Base-by-base conservation (phyloP, 257 asterid species). In the Thymus mandschuricus region DNA sequence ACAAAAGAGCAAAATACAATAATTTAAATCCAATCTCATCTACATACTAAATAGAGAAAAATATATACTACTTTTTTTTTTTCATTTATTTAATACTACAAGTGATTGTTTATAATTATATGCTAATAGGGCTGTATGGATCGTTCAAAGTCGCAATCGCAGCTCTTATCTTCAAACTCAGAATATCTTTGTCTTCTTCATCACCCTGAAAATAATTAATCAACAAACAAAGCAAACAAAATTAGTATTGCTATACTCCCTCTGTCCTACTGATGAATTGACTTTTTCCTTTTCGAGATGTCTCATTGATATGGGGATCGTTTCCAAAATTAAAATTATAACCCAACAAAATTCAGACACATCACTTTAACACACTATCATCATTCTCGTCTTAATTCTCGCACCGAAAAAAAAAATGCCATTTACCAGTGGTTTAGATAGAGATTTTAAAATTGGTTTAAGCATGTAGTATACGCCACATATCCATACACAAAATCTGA, bases 81-180 rank as follows among this genome's bases (percentile, higher is more conserved):
- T 21, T 21, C 21, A 21, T 21, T 21, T 21, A 21, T 21, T 21
- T 21, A 21, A 21, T 21, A 21, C 21, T 21, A 21, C 21, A 21
- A 21, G 21, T 21, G 21, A 21, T 21, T 21, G 21, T 0, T 9
- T 43, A 3, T 6, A 5, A 10, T 65, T 68, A 85, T 31, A 50
- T 45, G 87, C 92, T 85, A 85, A 83, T 75, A 5, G 95, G 95
- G 68, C 92, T 88, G 64, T 80, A 92, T 21, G 89, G 91, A 69
- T 79, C 89, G 70, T 81, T 92, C 35, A 76, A 55, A 46, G 89
- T 80, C 59, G 89, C 84, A 44, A 92, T 86, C 10, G 97, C 97
- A 6, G 84, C 71, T 78, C 91, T 81, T 12, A 92, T 92, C 80
- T 83, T 86, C 49, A 29, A 45, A 62, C 81, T 80, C 56, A 92